Evolutionary conservation across 805 yeast species (phyloP), one percentile per base, ranked within the genome.

Genomic region (Pichia nakasei): DNA sequence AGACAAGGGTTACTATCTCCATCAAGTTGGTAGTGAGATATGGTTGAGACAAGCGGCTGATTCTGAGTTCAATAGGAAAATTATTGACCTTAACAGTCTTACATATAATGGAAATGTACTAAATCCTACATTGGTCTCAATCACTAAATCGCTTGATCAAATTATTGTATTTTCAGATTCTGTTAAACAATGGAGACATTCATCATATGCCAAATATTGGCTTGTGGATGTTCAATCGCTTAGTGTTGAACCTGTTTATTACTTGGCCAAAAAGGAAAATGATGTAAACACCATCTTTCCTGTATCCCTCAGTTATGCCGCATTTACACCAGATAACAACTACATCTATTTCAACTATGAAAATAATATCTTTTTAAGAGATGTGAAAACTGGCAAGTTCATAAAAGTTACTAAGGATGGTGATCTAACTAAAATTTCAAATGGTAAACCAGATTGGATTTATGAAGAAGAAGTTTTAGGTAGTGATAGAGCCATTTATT

Each of bases 401-500:
- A 55, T 48, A 0, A 68, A 63, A 45, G 57, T 77, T 9, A 74
- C 82, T 1, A 47, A 49, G 5, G 82, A 76, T 56, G 89, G 88
- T 0, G 63, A 71, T 12, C 31, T 24, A 13, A 55, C 49, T 0
- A 61, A 69, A 17, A 64, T 82, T 4, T 69, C 72, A 48, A 80
- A 84, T 52, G 95, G 86, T 6, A 80, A 70, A 49, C 79, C 89
- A 0, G 93, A 84, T 55, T 85, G 94, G 93, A 80, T 84, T 2
- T 84, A 84, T 58, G 94, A 85, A 58, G 94, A 85, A 55, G 95
- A 85, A 54, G 85, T 85, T 1, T 61, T 79, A 12, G 71, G 70
- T 0, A 53, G 64, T 15, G 89, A 82, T 48, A 61, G 58, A 31
- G 77, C 83, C 0, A 63, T 83, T 12, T 83, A 87, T 84, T 84